Conservation (phyloP, 371 early-diverging fungal species). For the Mortierella sp. region DNA sequence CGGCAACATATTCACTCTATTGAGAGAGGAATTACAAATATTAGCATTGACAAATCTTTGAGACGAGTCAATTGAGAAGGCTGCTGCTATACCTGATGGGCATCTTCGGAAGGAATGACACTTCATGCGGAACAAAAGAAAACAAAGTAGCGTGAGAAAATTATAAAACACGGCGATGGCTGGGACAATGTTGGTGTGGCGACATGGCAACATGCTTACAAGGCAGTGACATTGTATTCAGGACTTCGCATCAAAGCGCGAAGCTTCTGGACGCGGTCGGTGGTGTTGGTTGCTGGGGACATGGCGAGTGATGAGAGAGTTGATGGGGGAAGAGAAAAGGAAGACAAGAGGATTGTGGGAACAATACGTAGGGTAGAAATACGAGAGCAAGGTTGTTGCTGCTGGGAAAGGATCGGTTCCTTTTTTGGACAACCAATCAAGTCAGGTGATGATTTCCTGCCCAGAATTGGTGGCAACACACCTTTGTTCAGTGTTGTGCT, state of each 20-base stretch:
- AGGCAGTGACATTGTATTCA: conserved; percentile 80
- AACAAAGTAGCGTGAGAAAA: conserved; percentile 40
- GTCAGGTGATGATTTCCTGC: background rate
- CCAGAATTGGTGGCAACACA: background rate
- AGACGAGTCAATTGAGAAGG: background rate
- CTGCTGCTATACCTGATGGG: conserved; percentile 84
- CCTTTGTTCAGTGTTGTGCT: background rate
- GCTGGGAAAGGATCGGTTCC: conserved; percentile 1
- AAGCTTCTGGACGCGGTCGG: conserved; percentile 72
- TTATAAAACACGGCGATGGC: background rate
- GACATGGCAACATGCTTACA: conserved; percentile 58
- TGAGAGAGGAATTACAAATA: background rate
- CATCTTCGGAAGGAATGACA: conserved; percentile 94
- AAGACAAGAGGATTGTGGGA: conserved; percentile 4
- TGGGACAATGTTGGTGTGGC: background rate
- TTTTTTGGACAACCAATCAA: background rate
- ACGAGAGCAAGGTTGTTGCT: background rate
- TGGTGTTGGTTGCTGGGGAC: conserved; percentile 62
- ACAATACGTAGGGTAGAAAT: background rate
- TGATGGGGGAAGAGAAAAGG: background rate
- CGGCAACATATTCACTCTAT: conserved; percentile 97
- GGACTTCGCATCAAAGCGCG: conserved; percentile 77
- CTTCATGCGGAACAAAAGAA: conserved; percentile 44
- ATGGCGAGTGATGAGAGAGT: conserved; percentile 12
- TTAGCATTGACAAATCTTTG: background rate